These are phyloP conservation scores for Ophiostoma quercus DNA, from an alignment of 2,329 filamentous ascomycete genomes.

Conservation along the genomic window DNA sequence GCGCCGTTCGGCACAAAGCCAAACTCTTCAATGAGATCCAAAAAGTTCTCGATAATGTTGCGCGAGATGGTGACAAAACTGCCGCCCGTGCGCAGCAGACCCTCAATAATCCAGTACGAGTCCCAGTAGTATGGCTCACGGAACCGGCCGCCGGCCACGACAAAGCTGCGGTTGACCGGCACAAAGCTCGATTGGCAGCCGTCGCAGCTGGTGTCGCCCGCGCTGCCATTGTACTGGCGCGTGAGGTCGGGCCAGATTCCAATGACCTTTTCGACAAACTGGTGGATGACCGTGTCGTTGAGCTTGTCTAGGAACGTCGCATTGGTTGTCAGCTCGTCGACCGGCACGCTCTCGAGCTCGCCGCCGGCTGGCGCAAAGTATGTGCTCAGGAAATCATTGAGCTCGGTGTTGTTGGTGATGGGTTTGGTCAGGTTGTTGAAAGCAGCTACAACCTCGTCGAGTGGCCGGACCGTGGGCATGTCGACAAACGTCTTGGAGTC, in stretches of 20 bases:
- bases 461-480: slow-evolving; percentile 57
- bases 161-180: slow-evolving; percentile 61
- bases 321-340: slow-evolving; percentile 49
- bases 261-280: slow-evolving; percentile 60
- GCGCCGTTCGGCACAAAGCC: slow-evolving; percentile 65
- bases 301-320: slow-evolving; percentile 54
- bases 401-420: slow-evolving; percentile 56
- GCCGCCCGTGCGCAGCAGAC: slow-evolving; percentile 59
- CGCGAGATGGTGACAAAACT: slow-evolving; percentile 57
- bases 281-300: slow-evolving; percentile 52
- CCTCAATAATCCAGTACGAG: slow-evolving; percentile 63
- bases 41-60: slow-evolving; percentile 66
- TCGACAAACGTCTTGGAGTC: slow-evolving; percentile 70
- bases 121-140: slow-evolving; percentile 69
- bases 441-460: slow-evolving; percentile 56
- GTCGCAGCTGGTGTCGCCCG: slow-evolving; percentile 42
- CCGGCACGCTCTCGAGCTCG: slow-evolving; percentile 53
- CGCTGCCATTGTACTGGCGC: slow-evolving; percentile 49
- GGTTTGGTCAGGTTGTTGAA: slow-evolving; percentile 57
- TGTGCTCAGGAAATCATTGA: slow-evolving; percentile 56
- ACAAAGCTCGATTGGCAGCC: slow-evolving; percentile 61
- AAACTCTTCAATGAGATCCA: slow-evolving; percentile 59
- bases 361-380: slow-evolving; percentile 61
- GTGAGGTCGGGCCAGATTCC: slow-evolving; percentile 66
- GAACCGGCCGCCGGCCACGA: slow-evolving; percentile 67